A percentile compares a stretch with the other conserved stretches of the same genome.
These are phyloP conservation scores for Tolypocladium amazonense DNA, from an alignment of 2,329 filamentous ascomycete species.

Conservation along the genomic window DNA sequence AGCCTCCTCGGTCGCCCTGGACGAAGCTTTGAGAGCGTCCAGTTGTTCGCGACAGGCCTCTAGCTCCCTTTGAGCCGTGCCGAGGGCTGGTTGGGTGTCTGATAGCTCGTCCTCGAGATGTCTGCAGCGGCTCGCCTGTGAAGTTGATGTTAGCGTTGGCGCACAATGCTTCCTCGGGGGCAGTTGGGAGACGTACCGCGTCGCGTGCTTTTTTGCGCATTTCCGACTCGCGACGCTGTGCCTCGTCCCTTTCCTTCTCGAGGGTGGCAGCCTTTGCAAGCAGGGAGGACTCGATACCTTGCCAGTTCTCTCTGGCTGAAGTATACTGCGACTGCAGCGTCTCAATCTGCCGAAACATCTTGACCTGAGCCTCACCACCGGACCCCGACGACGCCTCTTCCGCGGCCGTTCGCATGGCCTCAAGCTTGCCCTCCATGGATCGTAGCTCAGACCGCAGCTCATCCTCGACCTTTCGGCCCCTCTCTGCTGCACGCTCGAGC, in stretches of 20 bases:
- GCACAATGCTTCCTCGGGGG: neutral
- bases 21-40: conserved; percentile 51
- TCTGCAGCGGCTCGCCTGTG: conserved; percentile 51
- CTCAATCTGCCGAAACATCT: conserved; percentile 86
- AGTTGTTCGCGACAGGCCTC: conserved; percentile 47
- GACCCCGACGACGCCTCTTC: conserved; percentile 83
- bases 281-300: conserved; percentile 83
- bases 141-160: neutral
- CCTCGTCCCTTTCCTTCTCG: conserved; percentile 87
- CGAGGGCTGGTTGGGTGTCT: conserved; percentile 50
- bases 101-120: conserved; percentile 78
- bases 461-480: conserved; percentile 54
- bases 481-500: conserved; percentile 61
- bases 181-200: conserved; percentile 42
- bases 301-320: conserved; percentile 93
- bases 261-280: conserved; percentile 65
- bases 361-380: conserved; percentile 75
- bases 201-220: conserved; percentile 85
- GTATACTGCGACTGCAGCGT: conserved; percentile 92
- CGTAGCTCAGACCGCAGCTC: conserved; percentile 72
- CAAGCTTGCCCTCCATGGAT: conserved; percentile 78
- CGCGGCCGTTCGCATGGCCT: conserved; percentile 71
- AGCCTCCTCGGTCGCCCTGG: conserved; percentile 55
- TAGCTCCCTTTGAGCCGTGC: conserved; percentile 54
- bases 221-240: conserved; percentile 71